Percentiles rank a stretch among this genome's conserved stretches.
Evolutionary conservation across 768 basidiomycete species (phyloP).

Genomic region (Tylopilus felleus): DNA sequence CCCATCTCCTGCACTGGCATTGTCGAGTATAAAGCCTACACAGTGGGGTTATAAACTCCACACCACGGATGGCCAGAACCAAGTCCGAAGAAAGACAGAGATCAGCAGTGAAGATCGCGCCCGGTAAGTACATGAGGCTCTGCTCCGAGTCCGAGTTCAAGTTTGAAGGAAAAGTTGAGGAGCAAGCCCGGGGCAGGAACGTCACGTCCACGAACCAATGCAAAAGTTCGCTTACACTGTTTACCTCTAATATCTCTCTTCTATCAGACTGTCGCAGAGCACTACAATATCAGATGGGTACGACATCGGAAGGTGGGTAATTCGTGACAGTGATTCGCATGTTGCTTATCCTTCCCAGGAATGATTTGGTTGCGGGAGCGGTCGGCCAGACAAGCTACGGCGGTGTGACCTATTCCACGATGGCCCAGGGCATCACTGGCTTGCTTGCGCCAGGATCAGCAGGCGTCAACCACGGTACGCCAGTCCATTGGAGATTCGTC

Average conservation of each 20-base stretch:
- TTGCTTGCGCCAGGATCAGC: slow-evolving; percentile 49
- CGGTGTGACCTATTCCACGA: slow-evolving; percentile 48
- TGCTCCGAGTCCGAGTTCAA: too few relatives aligned
- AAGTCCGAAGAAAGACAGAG: slow-evolving; percentile 4
- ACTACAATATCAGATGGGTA: slow-evolving; percentile 50
- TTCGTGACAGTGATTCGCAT: neutral
- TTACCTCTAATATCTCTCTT: too few relatives aligned
- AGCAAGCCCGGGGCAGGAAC: too few relatives aligned
- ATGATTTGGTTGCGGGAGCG: slow-evolving; percentile 37
- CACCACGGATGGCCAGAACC: slow-evolving; percentile 2
- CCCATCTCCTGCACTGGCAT: slow-evolving; percentile 37
- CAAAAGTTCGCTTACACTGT: too few relatives aligned
- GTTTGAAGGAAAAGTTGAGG: neutral
- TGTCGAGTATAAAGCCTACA: slow-evolving; percentile 45
- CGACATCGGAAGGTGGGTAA: slow-evolving; percentile 39
- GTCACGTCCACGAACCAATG: too few relatives aligned
- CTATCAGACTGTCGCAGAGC: slow-evolving; percentile 28
- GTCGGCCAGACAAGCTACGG: slow-evolving; percentile 38
- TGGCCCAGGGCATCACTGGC: slow-evolving; percentile 44
- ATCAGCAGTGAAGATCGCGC: neutral
- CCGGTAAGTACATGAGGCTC: neutral
- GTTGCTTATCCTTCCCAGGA: slow-evolving; percentile 18
- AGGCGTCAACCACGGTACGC: slow-evolving; percentile 50
- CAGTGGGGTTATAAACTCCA: slow-evolving; percentile 35
- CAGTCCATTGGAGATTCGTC: neutral